A percentile compares a stretch with the other conserved stretches of the same genome.
These are phyloP conservation scores for Penicillium alfredii DNA, from an alignment of 495 filamentous ascomycete species.

Conservation along the genomic window DNA sequence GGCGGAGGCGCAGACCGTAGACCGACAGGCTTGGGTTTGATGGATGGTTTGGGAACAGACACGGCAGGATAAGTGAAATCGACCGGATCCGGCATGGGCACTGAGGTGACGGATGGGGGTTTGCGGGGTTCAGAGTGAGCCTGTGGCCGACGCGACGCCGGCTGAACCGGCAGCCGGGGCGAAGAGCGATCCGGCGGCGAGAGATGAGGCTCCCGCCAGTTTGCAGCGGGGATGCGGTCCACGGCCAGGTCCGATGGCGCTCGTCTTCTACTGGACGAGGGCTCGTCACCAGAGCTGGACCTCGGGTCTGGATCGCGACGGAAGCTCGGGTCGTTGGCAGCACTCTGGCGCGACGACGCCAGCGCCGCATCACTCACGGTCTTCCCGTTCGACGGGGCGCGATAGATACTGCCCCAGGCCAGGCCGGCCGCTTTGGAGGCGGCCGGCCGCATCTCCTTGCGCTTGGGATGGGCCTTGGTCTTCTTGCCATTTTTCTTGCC, in stretches of 20 bases:
- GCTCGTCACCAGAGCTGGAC: conserved; percentile 28
- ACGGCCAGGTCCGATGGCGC: conserved; percentile 2
- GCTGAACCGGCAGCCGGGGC: conserved; percentile 4
- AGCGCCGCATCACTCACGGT: conserved; percentile 31
- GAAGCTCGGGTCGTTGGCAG: conserved; percentile 20
- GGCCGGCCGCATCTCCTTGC: conserved; percentile 39
- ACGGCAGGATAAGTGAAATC: conserved; percentile 16
- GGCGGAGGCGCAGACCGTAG: conserved; percentile 29
- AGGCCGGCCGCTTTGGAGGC: conserved; percentile 84
- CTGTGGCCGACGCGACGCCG: conserved; percentile 9
- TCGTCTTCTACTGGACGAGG: conserved; percentile 4
- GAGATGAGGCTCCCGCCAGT: conserved; percentile 31
- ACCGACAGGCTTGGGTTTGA: conserved; percentile 34
- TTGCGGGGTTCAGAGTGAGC: conserved; percentile 8
- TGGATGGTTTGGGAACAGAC: conserved; percentile 27
- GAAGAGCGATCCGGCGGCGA: conserved; percentile 13
- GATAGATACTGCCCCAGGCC: conserved; percentile 65
- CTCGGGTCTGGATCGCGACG: conserved; percentile 23
- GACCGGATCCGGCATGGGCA: conserved; percentile 19
- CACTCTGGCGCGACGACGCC: conserved; percentile 27
- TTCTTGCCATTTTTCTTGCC: conserved; percentile 55
- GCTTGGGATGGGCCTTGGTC: conserved; percentile 25
- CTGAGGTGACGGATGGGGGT: conserved; percentile 1
- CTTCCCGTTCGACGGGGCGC: conserved; percentile 27
- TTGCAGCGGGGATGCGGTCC: conserved; percentile 21